These are phyloP conservation scores for Kondoa malvinella DNA, from an alignment of 768 basidiomycete species.

Conservation along the genomic window DNA sequence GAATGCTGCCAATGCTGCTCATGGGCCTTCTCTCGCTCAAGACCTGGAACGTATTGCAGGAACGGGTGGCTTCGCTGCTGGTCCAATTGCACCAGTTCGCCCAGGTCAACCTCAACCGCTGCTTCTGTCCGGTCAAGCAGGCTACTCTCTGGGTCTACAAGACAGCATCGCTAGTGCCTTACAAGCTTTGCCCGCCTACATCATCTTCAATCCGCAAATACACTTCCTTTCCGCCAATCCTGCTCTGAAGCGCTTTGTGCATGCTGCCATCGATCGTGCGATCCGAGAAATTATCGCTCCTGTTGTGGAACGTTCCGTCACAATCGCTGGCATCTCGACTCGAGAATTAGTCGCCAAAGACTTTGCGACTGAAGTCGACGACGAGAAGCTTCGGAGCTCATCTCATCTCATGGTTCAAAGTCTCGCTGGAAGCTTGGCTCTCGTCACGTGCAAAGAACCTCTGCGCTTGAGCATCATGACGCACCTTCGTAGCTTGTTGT, in stretches of 20 bases:
- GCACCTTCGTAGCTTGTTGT: constrained; percentile 65
- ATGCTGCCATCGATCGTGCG: constrained; percentile 77
- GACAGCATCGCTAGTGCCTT: constrained; percentile 42
- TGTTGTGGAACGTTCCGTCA: constrained; percentile 93
- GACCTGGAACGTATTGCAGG: constrained; percentile 13
- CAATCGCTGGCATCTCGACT: constrained; percentile 94
- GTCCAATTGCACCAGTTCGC: background rate
- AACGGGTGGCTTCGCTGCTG: constrained; percentile 8
- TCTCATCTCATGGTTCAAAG: constrained; percentile 94
- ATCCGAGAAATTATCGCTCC: constrained; percentile 96
- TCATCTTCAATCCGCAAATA: constrained; percentile 62
- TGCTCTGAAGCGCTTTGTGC: constrained; percentile 74
- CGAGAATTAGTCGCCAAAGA: constrained; percentile 89
- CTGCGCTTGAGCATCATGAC: constrained; percentile 76
- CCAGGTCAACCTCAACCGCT: constrained; percentile 8
- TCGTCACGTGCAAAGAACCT: constrained; percentile 97
- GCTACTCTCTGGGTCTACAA: constrained; percentile 25
- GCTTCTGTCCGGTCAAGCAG: constrained; percentile 18
- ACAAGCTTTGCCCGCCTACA: constrained; percentile 48
- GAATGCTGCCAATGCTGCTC: constrained; percentile 33
- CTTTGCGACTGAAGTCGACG: constrained; percentile 79
- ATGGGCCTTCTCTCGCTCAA: constrained; percentile 35
- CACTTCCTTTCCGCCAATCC: constrained; percentile 58
- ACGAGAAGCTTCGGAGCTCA: constrained; percentile 74
- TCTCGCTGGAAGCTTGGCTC: constrained; percentile 81